A percentile compares a stretch with the other conserved stretches of the same genome.
These are phyloP conservation scores for Annulohypoxylon stygium DNA, from an alignment of 495 filamentous ascomycete genomes.

Conservation along the genomic window DNA sequence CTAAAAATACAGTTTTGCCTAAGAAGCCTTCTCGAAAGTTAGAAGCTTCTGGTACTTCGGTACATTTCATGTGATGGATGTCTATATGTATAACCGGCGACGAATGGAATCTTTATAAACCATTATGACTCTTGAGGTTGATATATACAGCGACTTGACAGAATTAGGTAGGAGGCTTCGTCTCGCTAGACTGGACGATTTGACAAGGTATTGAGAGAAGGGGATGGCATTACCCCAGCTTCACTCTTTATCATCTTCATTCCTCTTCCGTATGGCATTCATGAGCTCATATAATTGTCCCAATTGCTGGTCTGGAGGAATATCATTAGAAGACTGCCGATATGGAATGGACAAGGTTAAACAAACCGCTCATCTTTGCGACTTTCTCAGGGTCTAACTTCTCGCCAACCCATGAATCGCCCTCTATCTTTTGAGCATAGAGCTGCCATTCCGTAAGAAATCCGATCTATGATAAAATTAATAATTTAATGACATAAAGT, in stretches of 20 bases:
- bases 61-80: not conserved
- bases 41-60: not conserved
- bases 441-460: conserved; percentile 97
- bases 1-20: not conserved
- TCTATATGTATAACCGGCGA: not conserved
- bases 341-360: not conserved
- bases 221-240: not conserved
- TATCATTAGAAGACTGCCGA: conserved; percentile 17
- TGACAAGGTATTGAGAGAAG: not conserved
- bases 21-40: not conserved
- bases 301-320: conserved; percentile 82
- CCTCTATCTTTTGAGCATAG: conserved; percentile 92
- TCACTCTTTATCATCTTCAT: conserved; percentile 57
- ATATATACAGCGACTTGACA: not conserved
- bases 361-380: conserved; percentile 94
- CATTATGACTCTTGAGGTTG: not conserved
- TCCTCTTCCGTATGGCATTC: conserved; percentile 78
- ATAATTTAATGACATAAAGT: not conserved
- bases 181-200: not conserved
- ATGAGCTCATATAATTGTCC: conserved; percentile 95
- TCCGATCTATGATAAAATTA: conserved; percentile 73
- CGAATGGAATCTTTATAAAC: not conserved
- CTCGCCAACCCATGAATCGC: conserved; percentile 82
- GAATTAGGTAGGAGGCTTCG: not conserved
- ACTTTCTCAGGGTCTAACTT: conserved; percentile 82